Base-by-base conservation (phyloP, 2,329 filamentous ascomycete genomes). In the Colletotrichum destructivum region DNA sequence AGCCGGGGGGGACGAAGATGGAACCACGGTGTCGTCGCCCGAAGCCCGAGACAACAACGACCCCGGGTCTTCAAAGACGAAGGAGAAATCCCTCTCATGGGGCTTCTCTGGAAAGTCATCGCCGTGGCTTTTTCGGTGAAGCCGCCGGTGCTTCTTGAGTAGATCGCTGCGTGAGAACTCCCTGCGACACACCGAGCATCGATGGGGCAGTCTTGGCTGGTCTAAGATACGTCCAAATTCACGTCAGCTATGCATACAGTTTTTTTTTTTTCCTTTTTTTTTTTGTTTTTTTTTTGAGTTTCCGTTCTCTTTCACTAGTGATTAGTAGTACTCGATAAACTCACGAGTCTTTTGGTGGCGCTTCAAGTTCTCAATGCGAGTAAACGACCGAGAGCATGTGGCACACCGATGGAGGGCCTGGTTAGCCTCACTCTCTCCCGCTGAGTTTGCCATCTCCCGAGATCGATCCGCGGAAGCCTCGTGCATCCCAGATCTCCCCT, bases 321-420 rank as follows among this genome's bases (percentile, higher is more conserved):
- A 4, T 26, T 26, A 26, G 3, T 26, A 4, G 26, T 1, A 40
- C 21, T 4, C 12, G 40, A 31, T 42, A 6, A 51, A 64, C 66
- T 26, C 42, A 69, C 66, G 66, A 51, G 66, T 65, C 47, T 59
- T 69, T 12, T 69, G 66, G 21, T 69, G 66, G 8, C 66, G 60
- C 44, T 65, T 69, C 35, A 69, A n/a, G 31, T 69, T 69, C 44
- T 69, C 66, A 0, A 59, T 38, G 6, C 66, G 66, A 46, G 47
- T 69, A 23, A 69, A 69, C 5, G 54, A 44, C 4, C 66, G 60
- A 18, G 44, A 44, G 40, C 66, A 69, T 0, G 26, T 51, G 2
- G 9, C 18, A n/a, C 66, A 69, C 23, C 61, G 35, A 15, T 64
- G 62, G 16, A 40, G 35, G 42, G 31, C 26, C n/a, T 51, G 31